A percentile compares a stretch with the other conserved stretches of the same genome.
phyloP scores from a whole-genome alignment of 768 basidiomycete species.

The Postia placenta region DNA sequence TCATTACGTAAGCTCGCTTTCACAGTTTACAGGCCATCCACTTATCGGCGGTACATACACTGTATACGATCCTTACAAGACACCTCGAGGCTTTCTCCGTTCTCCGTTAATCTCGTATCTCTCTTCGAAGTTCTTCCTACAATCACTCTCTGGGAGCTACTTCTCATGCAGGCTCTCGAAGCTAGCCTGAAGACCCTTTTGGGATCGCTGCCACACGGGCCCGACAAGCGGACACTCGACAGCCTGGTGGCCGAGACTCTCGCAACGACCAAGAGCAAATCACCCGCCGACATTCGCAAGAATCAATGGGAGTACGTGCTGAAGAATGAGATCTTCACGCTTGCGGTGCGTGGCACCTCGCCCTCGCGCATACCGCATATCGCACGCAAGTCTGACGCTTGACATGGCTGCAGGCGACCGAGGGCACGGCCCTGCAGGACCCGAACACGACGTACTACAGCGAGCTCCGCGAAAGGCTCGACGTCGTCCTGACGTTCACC shows the following conservation, averaged over 20 bases:
- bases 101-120: too few species aligned
- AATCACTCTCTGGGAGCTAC: too few species aligned
- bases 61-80: too few species aligned
- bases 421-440: slow-evolving; percentile 58
- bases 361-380: too few species aligned
- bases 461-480: slow-evolving; percentile 54
- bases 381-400: too few species aligned
- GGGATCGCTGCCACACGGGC: slow-evolving; percentile 44
- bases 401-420: slow-evolving; percentile 42
- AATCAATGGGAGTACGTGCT: slow-evolving; percentile 73
- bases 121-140: too few species aligned
- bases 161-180: slow-evolving; percentile 53
- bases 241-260: slow-evolving; percentile 44
- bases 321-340: slow-evolving; percentile 61
- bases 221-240: slow-evolving; percentile 41
- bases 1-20: too few species aligned
- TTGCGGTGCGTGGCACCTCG: slow-evolving; percentile 53
- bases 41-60: too few species aligned
- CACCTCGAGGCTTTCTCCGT: too few species aligned
- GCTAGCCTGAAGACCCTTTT: slow-evolving; percentile 46
- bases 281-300: slow-evolving; percentile 53
- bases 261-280: slow-evolving; percentile 31
- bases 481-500: slow-evolving; percentile 70
- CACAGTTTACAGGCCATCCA: too few species aligned
- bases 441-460: slow-evolving; percentile 53